Evolutionary conservation across 495 filamentous ascomycete species (phyloP).

Genomic region (Schizothecium vesticola): DNA sequence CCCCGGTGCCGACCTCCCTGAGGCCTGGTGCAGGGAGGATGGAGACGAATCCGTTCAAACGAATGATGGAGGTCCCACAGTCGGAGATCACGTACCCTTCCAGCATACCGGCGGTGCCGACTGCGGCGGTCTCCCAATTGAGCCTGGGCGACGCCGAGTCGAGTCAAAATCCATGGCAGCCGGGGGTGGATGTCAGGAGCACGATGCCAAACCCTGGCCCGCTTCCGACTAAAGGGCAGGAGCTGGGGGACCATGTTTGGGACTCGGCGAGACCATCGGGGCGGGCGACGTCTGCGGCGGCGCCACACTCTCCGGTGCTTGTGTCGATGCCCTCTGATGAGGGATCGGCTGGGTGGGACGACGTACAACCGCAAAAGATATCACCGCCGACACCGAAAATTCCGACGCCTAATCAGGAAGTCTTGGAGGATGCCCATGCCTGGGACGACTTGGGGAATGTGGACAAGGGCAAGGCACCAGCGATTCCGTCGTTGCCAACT

Average conservation of each 20-base stretch:
- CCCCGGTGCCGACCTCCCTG: slow-evolving; percentile 29
- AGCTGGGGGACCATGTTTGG: slow-evolving; percentile 31
- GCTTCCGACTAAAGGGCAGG: slow-evolving; percentile 23
- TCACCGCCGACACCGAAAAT: slow-evolving; percentile 11
- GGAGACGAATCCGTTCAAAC: slow-evolving; percentile 53
- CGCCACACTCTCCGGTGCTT: slow-evolving; percentile 22
- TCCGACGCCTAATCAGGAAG: slow-evolving; percentile 21
- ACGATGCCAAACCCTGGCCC: slow-evolving; percentile 10
- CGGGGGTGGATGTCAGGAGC: slow-evolving; percentile 27
- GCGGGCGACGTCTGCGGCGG: slow-evolving; percentile 24
- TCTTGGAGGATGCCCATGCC: slow-evolving; percentile 36
- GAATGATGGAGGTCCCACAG: slow-evolving; percentile 12
- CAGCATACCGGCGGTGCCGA: slow-evolving; percentile 18
- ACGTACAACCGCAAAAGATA: slow-evolving; percentile 20
- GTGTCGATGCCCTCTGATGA: slow-evolving; percentile 29
- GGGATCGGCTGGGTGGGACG: slow-evolving; percentile 32
- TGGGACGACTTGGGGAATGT: slow-evolving; percentile 39
- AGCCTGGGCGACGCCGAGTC: slow-evolving; percentile 30
- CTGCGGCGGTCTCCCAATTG: slow-evolving; percentile 33
- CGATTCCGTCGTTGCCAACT: slow-evolving; percentile 13
- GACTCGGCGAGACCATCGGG: slow-evolving; percentile 31
- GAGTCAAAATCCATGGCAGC: slow-evolving; percentile 50
- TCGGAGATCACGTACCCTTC: slow-evolving; percentile 9
- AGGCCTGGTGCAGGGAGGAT: slow-evolving; percentile 31
- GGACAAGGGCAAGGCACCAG: slow-evolving; percentile 31